Percentiles rank a stretch among this genome's conserved stretches.
These are phyloP conservation scores for Pseudohalonectria lignicola DNA, from an alignment of 2,329 filamentous ascomycete species.

Conservation along the genomic window DNA sequence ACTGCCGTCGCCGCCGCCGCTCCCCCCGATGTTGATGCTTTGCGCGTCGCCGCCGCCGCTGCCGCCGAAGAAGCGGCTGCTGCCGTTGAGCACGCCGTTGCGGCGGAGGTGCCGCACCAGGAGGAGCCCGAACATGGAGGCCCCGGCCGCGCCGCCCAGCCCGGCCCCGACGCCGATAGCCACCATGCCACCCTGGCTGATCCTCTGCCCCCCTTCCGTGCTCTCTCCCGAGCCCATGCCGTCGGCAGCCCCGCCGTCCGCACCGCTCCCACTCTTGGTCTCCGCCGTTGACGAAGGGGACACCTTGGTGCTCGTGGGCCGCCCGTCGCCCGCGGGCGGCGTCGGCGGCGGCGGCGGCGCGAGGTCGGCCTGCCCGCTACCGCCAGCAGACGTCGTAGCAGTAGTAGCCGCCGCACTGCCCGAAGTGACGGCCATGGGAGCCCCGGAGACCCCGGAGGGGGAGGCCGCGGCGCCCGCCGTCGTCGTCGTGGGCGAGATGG, in stretches of 20 bases:
- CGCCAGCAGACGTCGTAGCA: neutral
- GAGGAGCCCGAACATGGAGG: neutral
- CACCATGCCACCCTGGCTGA: neutral
- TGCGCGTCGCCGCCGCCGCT: neutral
- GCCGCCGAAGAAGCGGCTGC: neutral
- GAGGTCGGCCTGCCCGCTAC: no score
- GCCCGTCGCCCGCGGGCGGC: neutral
- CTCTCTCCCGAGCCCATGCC: no score
- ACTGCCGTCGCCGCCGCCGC: neutral
- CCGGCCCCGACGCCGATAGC: slow-evolving; percentile 1
- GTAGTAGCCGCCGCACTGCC: neutral
- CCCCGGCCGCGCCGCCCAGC: neutral
- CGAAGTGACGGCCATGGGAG: neutral
- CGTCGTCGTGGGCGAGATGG: neutral
- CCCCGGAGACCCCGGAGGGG: neutral
- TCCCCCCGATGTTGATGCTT: no score
- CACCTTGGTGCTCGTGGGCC: neutral
- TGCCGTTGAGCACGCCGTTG: neutral
- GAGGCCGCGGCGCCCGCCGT: neutral
- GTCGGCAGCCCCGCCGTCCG: no score
- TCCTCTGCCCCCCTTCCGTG: no score
- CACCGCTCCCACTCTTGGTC: no score
- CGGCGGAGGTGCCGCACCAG: neutral
- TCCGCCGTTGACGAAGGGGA: neutral
- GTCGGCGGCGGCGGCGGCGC: neutral